Conservation (phyloP, 1,284 basidiomycete genomes). For the Ustilago crameri region DNA sequence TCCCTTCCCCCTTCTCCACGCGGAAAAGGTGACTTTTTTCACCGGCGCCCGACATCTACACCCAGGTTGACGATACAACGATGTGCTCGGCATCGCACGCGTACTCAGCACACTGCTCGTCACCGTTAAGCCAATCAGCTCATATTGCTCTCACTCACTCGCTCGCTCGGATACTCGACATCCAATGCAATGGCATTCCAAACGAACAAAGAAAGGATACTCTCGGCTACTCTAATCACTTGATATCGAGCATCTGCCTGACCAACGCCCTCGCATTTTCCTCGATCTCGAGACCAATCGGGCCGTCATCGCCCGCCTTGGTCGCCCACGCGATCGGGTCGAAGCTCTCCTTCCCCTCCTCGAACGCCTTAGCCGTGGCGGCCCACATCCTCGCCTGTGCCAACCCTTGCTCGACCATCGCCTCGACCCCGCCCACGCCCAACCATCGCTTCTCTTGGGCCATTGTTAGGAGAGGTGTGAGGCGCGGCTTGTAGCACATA, state of each 20-base stretch:
- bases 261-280: slow-evolving; percentile 40
- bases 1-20: no score
- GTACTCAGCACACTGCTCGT: no score
- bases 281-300: slow-evolving; percentile 40
- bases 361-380: slow-evolving; percentile 37
- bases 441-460: slow-evolving; percentile 59
- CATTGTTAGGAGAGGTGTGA: slow-evolving; percentile 60
- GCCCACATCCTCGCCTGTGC: slow-evolving; percentile 67
- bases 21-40: no score
- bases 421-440: slow-evolving; percentile 64
- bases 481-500: slow-evolving; percentile 69
- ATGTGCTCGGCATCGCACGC: no score
- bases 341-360: slow-evolving; percentile 18
- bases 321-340: slow-evolving; percentile 45
- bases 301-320: slow-evolving; percentile 44
- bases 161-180: no score
- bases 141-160: no score
- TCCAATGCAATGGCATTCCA: no score
- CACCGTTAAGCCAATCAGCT: no score
- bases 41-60: no score
- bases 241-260: slow-evolving; percentile 39
- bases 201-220: no score
- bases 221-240: slow-evolving; percentile 2
- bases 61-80: no score
- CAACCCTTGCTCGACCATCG: slow-evolving; percentile 69